These are phyloP conservation scores for Vitis hybrid DNA, from an alignment of 177 flowering plant species.

Conservation along the genomic window DNA sequence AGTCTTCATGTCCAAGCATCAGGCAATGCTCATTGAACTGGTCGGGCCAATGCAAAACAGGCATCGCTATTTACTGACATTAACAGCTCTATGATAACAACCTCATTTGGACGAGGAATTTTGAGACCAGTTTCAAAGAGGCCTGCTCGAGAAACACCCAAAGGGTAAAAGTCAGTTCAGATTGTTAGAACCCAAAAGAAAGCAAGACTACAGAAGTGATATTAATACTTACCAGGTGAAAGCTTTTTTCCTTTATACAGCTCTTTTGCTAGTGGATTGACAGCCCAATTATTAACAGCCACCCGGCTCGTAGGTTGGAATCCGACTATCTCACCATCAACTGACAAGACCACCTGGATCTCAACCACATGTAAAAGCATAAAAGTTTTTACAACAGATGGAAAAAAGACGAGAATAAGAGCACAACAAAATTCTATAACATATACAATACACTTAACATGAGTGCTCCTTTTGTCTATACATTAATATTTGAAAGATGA, in stretches of 20 bases:
- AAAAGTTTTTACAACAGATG: neutral
- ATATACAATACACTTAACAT: no score
- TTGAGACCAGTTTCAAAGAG: conserved; percentile 68
- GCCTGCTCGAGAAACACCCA: conserved; percentile 39
- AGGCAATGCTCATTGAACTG: conserved; percentile 24
- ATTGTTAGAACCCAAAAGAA: neutral
- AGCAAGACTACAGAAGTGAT: neutral
- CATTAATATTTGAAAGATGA: no score
- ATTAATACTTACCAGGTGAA: conserved; percentile 59
- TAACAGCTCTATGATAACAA: conserved; percentile 61
- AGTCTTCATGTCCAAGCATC: neutral
- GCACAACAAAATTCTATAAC: no score
- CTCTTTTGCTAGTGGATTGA: conserved; percentile 68
- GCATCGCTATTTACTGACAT: conserved; percentile 56
- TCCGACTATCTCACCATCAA: conserved; percentile 63
- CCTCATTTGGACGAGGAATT: conserved; percentile 42
- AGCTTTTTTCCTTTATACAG: conserved; percentile 64
- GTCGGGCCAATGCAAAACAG: conserved; percentile 69
- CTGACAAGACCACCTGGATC: conserved; percentile 64
- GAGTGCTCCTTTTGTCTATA: no score
- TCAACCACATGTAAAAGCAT: neutral
- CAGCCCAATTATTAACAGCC: conserved; percentile 82
- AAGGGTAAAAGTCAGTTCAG: neutral
- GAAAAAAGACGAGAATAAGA: no score
- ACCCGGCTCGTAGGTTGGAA: conserved; percentile 76